Percentiles rank a stretch among this genome's conserved stretches.
Evolutionary conservation across 768 basidiomycete genomes (phyloP).

Genomic region (Nevesoporus exiguus): DNA sequence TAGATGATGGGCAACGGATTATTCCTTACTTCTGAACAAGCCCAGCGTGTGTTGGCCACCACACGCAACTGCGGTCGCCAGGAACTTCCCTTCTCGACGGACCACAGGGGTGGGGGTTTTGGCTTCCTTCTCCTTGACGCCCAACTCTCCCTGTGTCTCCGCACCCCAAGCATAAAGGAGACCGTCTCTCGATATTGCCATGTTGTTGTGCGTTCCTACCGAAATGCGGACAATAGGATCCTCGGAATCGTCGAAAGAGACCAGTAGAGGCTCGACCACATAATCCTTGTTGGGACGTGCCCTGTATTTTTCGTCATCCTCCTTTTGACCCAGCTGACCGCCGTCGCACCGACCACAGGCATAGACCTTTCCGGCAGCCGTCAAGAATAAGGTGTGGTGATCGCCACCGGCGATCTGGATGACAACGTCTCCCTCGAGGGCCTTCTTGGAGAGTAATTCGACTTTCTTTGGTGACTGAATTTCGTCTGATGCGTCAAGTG

Average conservation of each 20-base stretch:
- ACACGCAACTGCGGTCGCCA: slow-evolving; percentile 52
- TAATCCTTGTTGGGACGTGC: slow-evolving; percentile 55
- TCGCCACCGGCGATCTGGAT: slow-evolving; percentile 79
- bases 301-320: slow-evolving; percentile 65
- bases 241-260: slow-evolving; percentile 58
- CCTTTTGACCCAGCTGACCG: slow-evolving; percentile 72
- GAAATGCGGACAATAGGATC: slow-evolving; percentile 67
- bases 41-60: slow-evolving; percentile 80
- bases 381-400: slow-evolving; percentile 89
- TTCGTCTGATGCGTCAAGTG: slow-evolving; percentile 50
- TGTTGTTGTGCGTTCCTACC: slow-evolving; percentile 68
- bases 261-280: slow-evolving; percentile 59
- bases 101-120: slow-evolving; percentile 65
- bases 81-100: slow-evolving; percentile 63
- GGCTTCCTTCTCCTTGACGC: slow-evolving; percentile 58
- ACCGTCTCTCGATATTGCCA: slow-evolving; percentile 64
- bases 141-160: slow-evolving; percentile 74
- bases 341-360: slow-evolving; percentile 83
- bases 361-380: slow-evolving; percentile 78
- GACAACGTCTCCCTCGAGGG: slow-evolving; percentile 58
- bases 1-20: slow-evolving; percentile 6
- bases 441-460: slow-evolving; percentile 55
- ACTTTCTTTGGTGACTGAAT: slow-evolving; percentile 65
- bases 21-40: slow-evolving; percentile 61
- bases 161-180: slow-evolving; percentile 77